phyloP scores from a whole-genome alignment of 1,284 basidiomycete species.

The Stereum hirsutum region DNA sequence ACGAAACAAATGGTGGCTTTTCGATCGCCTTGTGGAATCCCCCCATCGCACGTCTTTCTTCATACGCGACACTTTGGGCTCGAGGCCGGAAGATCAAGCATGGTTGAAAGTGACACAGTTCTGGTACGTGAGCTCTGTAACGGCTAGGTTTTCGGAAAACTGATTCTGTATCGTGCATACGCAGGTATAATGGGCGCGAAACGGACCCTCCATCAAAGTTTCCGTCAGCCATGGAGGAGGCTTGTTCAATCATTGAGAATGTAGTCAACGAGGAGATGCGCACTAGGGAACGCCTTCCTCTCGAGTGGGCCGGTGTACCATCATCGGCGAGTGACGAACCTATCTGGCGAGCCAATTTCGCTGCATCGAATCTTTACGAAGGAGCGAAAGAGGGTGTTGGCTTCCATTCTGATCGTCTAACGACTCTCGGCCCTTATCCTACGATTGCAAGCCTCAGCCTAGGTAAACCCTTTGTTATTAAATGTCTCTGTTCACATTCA shows the following conservation, averaged over 20 bases:
- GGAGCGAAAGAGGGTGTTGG: conserved; percentile 82
- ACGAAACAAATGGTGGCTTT: conserved; percentile 78
- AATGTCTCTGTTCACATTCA: not conserved
- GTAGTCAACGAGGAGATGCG: conserved; percentile 71
- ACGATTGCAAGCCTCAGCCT: conserved; percentile 91
- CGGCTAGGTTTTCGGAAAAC: no score
- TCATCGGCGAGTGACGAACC: conserved; percentile 21
- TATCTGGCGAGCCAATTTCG: conserved; percentile 83
- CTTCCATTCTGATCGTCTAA: conserved; percentile 71
- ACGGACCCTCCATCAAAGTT: conserved; percentile 53
- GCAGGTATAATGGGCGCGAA: conserved; percentile 72
- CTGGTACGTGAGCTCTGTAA: conserved; percentile 45
- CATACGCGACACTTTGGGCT: conserved; percentile 21
- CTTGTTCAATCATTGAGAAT: conserved; percentile 68
- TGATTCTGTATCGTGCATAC: not conserved
- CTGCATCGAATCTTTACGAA: conserved; percentile 86
- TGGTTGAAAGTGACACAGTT: conserved; percentile 9
- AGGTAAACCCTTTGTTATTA: conserved; percentile 35
- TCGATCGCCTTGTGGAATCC: conserved; percentile 73
- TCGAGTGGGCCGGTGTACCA: conserved; percentile 64
- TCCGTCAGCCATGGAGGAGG: conserved; percentile 67
- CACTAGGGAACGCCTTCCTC: conserved; percentile 49
- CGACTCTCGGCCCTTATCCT: conserved; percentile 83
- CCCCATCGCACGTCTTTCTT: conserved; percentile 81
- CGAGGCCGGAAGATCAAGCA: conserved; percentile 28